Conservation (phyloP, 2,329 filamentous ascomycete genomes). For the Aaosphaeria arxii region DNA sequence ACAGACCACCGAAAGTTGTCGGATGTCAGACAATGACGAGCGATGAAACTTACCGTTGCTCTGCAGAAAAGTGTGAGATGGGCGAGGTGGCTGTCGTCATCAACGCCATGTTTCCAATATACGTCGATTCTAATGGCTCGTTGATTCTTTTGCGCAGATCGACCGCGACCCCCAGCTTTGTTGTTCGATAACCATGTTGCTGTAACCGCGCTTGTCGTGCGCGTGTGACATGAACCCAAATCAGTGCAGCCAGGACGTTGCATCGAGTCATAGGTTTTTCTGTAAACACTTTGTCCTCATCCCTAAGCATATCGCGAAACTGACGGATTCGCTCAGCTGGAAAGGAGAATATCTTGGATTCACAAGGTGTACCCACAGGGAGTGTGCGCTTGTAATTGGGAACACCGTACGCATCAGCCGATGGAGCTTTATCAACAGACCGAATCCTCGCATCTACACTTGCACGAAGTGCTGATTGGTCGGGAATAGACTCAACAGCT, state of each 20-base stretch:
- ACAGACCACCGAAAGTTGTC: neutral
- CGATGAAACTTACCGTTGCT: constrained; percentile 23
- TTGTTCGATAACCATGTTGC: constrained; percentile 12
- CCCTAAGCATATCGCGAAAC: constrained; percentile 20
- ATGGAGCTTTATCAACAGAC: neutral
- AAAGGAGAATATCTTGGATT: constrained; percentile 26
- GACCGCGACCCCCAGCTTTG: constrained; percentile 27
- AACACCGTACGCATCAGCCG: neutral
- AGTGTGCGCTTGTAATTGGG: constrained; percentile 22
- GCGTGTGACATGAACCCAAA: constrained; percentile 36
- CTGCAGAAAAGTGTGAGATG: constrained; percentile 20
- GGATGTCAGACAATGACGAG: constrained; percentile 1
- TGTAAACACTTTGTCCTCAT: constrained; percentile 11
- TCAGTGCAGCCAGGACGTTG: constrained; percentile 30
- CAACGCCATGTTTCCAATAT: constrained; percentile 33
- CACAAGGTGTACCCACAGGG: constrained; percentile 19
- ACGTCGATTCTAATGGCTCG: constrained; percentile 19
- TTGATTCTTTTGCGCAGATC: constrained; percentile 26
- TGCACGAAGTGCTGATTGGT: neutral
- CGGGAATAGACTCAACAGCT: neutral
- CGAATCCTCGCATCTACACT: neutral
- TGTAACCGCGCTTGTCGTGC: constrained; percentile 22
- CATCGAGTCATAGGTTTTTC: constrained; percentile 22
- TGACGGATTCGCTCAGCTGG: constrained; percentile 21
- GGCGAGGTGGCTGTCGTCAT: constrained; percentile 25